Evolutionary conservation across 208 protist genomes (phyloP), one percentile per base, ranked within the genome.

Genomic region (Trypanosoma mega): DNA sequence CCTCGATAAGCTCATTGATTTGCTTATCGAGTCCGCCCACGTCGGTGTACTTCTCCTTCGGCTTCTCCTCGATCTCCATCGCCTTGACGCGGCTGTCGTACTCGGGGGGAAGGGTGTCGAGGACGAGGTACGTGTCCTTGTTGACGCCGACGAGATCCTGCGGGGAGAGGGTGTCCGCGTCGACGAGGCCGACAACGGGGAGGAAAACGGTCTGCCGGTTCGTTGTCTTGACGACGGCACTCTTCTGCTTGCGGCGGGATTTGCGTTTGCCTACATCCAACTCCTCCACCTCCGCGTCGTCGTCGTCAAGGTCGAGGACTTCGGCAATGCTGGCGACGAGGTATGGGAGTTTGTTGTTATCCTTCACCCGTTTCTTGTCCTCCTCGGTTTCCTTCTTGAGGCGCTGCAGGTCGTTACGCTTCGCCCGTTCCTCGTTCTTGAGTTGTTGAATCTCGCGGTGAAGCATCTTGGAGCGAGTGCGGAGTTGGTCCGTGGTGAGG

Each of bases 51-150:
- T 97, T 97, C 66, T 99, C 99, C 56, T 96, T 99, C 31, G 99
- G 99, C 74, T 96, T 97, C 71, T 99, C 98, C 52, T 99, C 98
- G 30, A 99, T 98, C 78, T 99, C 98, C 99, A 99, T 99, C 29
- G 98, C 97, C 83, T 99, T 99, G n/a, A 99, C 99, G 20, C 99
- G 97, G 36, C 96, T 97, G 80, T 99, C 99, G 77, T 98, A 99
- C 90, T 99, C 98, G 18, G 96, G 77, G n/a, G 99, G 99, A 16
- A 99, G 86, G 21, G 88, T 99, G 75, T 99, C 98, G 2, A 99
- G 84, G 49, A 99, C 96, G 12, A 99, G 91, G 73, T 99, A 99
- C 37, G 96, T 99, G 82, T 99, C 99, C 76, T 99, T 99, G 85
- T 99, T 99, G 14, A 99, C 97, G 23, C 98, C 99, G 11, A 99